Percentiles rank a stretch among this genome's conserved stretches.
Evolutionary conservation across 345 rosid species (phyloP).

Genomic region (Eucalyptus coolabah): DNA sequence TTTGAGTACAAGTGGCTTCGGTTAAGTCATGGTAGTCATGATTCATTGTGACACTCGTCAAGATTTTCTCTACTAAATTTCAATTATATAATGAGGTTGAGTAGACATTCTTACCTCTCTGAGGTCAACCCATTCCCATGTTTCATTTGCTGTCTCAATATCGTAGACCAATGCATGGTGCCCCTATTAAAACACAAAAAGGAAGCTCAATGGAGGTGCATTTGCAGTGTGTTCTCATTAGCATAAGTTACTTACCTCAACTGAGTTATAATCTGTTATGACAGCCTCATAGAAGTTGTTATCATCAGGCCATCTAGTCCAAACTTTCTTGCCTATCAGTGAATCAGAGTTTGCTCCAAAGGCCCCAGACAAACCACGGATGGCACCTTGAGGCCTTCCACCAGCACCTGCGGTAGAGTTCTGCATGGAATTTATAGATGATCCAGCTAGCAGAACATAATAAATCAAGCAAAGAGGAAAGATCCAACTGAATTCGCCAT

Average conservation of each 20-base stretch:
- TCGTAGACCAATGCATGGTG: conserved; percentile 92
- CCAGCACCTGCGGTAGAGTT: conserved; percentile 46
- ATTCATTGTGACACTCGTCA: not conserved
- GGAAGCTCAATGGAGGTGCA: conserved; percentile 1
- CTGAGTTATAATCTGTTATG: conserved; percentile 61
- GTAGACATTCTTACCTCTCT: conserved; percentile 57
- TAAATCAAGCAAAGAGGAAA: not conserved
- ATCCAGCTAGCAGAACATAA: conserved; percentile 6
- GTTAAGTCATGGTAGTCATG: not conserved
- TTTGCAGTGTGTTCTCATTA: not conserved
- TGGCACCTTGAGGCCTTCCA: conserved; percentile 56
- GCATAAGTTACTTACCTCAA: conserved; percentile 21
- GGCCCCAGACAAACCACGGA: conserved; percentile 27
- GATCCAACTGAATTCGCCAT: not conserved
- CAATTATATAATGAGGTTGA: not conserved
- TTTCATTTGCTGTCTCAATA: conserved; percentile 58
- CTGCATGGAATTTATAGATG: conserved; percentile 53
- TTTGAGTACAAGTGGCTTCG: not conserved
- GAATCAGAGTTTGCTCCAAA: conserved; percentile 50
- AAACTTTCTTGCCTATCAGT: conserved; percentile 75
- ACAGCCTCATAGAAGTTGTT: conserved; percentile 86
- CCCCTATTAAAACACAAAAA: conserved; percentile 40
- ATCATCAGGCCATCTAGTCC: conserved; percentile 99
- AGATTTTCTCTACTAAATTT: not conserved
- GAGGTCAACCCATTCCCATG: conserved; percentile 97